Base-by-base conservation (phyloP, 805 yeast genomes). In the Hanseniaspora meyeri region DNA sequence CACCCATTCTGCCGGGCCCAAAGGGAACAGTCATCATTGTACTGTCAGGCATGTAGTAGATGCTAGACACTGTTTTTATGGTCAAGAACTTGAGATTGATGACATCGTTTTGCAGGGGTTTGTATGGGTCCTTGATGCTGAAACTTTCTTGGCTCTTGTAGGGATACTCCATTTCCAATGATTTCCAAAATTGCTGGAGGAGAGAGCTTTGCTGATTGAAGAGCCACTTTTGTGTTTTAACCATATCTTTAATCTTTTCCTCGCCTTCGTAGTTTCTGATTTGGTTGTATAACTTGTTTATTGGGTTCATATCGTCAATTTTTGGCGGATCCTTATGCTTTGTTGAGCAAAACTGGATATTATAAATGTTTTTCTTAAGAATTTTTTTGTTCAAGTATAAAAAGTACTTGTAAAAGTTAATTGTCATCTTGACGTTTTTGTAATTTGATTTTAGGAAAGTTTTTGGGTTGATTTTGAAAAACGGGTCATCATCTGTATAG, bases 111-210 rank as follows among this genome's bases (percentile, higher is more conserved):
- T 45, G 12, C 11, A 9, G 1, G 3, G 16, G 27, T 8, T 29
- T 45, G 37, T 29, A 45, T 31, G 37, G 37, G 24, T 29, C 37
- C 4, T 31, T n/a, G 27, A 45, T 45, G 20, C 24, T 46, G 39
- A 46, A 46, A 29, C 19, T 19, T 11, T 34, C 29, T 2, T 12
- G 17, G 12, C 29, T 5, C n/a, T 34, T 46, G 36, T 14, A 36
- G 4, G 45, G 39, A 29, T 43, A 37, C 45, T 51, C 55, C 19
- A 51, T 16, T 24, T 36, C 49, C 16, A 51, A 37, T n/a, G 55
- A 43, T 27, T 43, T 42, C 43, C 43, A 51, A 36, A 51, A 51
- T 19, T 51, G 55, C 10, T 36, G 36, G 8, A 51, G 12, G 2
- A 39, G 37, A 2, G 45, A 24, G 14, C 38, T 10, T 24, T 51